These are phyloP conservation scores for Hypericum androsaemum DNA, from an alignment of 345 rosid genomes.

Conservation along the genomic window DNA sequence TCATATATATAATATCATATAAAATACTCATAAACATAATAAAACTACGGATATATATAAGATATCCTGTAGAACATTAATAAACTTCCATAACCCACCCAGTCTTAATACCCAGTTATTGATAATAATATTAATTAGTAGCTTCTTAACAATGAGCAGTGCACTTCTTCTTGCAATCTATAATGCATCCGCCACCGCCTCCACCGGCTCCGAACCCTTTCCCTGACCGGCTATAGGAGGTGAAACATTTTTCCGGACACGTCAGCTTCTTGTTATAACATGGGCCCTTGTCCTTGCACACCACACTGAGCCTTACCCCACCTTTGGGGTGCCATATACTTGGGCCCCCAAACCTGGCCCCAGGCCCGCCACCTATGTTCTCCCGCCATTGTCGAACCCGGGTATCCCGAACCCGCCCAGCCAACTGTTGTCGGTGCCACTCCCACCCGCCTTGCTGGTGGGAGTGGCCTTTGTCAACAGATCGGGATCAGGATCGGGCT, in stretches of 20 bases:
- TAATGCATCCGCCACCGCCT: constrained; percentile 91
- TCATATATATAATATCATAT: no score
- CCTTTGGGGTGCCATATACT: constrained; percentile 54
- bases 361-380: constrained; percentile 54
- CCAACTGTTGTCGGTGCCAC: constrained; percentile 18
- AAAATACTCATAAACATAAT: no score
- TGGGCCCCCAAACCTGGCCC: constrained; percentile 55
- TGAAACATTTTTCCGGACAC: constrained; percentile 79
- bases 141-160: constrained; percentile 53
- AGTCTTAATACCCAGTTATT: no score
- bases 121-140: no score
- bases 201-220: constrained; percentile 91
- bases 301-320: constrained; percentile 54
- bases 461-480: constrained; percentile 6
- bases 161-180: constrained; percentile 94
- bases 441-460: constrained; percentile 14
- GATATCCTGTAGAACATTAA: no score
- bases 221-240: constrained; percentile 72
- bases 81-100: no score
- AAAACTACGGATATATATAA: no score
- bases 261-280: constrained; percentile 72
- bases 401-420: constrained; percentile 39
- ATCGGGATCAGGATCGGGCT: constrained; percentile 21
- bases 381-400: constrained; percentile 38
- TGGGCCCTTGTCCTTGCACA: constrained; percentile 43